Evolutionary conservation across 208 protist species (phyloP), one percentile per base, ranked within the genome.

Genomic region (Leishmania aethiopica): DNA sequence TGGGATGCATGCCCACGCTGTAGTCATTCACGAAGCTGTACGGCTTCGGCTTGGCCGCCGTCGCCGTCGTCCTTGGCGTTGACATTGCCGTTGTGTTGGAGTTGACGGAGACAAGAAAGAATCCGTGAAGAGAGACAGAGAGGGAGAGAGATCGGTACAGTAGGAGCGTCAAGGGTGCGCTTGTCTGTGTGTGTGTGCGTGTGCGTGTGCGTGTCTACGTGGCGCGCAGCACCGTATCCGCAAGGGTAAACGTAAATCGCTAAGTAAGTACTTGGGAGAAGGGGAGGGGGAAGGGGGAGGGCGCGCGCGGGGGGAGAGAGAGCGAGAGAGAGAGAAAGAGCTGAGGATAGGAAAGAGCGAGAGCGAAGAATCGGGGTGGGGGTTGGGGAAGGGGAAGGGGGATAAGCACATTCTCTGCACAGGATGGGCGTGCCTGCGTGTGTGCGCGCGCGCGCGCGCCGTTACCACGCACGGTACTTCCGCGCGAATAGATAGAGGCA

Each of bases 21-120:
- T 92, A 92, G 78, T 92, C 89, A 73, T 85, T 89, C 53, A 60
- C 73, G n/a, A 92, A 90, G 45, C 77, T 82, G 82, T 91, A 89
- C 71, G 74, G 66, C 22, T 74, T 78, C 42, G 28, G 15, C 25
- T 62, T n/a, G 6, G 66, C 2, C 37, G n/a, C 55, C 42, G 69
- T 53, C 10, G 37, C 1, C 40, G 49, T 81, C 32, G 49, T 75
- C n/a, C 22, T 49, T 71, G 62, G 40, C 45, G 45, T 51, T 35
- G 74, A 1, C n/a, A 70, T 79, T 2, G 25, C 32, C 49, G 35
- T 1, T 22, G 25, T 75, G 42, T 28, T 37, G 17, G 35, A 15
- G 28, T 1, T 1, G 45, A 64, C 5, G 73, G 73, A 80, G 70
- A 70, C 3, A 55, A 3, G n/a, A 37, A 55, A 32, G n/a, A 0